Conservation (phyloP, 148 eudicot genomes). For the Camellia sinensis region DNA sequence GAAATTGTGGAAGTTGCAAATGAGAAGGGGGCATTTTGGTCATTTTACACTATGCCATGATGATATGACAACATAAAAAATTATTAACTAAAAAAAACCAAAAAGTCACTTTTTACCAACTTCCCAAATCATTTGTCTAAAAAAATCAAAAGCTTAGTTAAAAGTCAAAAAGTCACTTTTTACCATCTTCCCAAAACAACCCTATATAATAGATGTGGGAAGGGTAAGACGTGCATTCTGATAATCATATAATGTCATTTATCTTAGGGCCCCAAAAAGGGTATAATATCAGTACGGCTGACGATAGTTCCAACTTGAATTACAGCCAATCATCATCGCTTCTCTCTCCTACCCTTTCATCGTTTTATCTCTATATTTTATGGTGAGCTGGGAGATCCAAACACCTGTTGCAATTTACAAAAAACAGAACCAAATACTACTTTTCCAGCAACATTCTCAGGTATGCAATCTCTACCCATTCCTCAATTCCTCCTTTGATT, state of each 20-base stretch:
- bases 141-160: too few relatives aligned
- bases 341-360: slow-evolving; percentile 2
- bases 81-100: too few relatives aligned
- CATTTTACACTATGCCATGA: too few relatives aligned
- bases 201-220: too few relatives aligned
- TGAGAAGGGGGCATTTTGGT: too few relatives aligned
- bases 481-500: background rate
- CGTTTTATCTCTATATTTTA: background rate
- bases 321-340: background rate
- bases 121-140: too few relatives aligned
- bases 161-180: background rate
- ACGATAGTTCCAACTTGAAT: background rate
- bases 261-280: background rate
- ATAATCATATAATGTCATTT: background rate
- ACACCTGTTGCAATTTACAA: background rate
- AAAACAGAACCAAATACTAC: background rate
- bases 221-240: background rate
- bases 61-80: too few relatives aligned
- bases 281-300: background rate
- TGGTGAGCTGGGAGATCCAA: background rate
- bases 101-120: too few relatives aligned
- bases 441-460: slow-evolving; percentile 7
- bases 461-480: background rate
- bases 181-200: background rate
- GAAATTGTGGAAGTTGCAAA: too few relatives aligned